Conservation (phyloP, 257 asterid genomes). For the Apocynum venetum region DNA sequence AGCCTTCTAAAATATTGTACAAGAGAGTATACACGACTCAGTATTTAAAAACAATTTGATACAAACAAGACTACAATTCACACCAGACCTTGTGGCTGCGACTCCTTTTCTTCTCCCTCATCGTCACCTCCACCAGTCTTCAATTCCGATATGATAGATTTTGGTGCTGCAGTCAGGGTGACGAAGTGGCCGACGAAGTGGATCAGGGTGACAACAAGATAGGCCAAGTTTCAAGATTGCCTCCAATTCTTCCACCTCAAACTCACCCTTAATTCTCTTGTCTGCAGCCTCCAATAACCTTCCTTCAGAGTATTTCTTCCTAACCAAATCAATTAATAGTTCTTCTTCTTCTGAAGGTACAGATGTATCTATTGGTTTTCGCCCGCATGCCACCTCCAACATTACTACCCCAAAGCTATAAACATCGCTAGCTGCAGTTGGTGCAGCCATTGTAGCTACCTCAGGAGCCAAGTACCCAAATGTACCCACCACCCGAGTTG, state of each 20-base stretch:
- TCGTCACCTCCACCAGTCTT: conserved; percentile 14
- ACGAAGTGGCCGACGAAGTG: conserved; percentile 74
- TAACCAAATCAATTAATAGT: conserved; percentile 69
- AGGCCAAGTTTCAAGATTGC: conserved; percentile 66
- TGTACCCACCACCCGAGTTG: conserved; percentile 82
- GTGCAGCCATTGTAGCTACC: conserved; percentile 66
- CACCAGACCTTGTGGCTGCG: conserved; percentile 26
- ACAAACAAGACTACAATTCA: conserved; percentile 20
- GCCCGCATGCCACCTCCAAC: conserved; percentile 77
- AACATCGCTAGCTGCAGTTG: conserved; percentile 69
- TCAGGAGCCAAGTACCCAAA: conserved; percentile 83
- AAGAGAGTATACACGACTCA: background rate
- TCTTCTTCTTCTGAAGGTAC: conserved; percentile 63
- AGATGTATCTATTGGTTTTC: conserved; percentile 49
- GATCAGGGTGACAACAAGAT: conserved; percentile 80
- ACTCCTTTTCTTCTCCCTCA: conserved; percentile 19
- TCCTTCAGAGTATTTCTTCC: conserved; percentile 56
- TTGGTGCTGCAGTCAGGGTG: conserved; percentile 39
- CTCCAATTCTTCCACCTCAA: conserved; percentile 61
- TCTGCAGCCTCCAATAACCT: conserved; percentile 53
- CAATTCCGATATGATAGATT: conserved; percentile 42
- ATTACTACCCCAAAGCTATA: conserved; percentile 76
- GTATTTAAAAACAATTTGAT: background rate
- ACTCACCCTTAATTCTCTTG: conserved; percentile 58
- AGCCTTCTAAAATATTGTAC: conserved; percentile 1